Evolutionary conservation across 768 basidiomycete species (phyloP), one percentile per base, ranked within the genome.

Genomic region (Agrocybe pediades): DNA sequence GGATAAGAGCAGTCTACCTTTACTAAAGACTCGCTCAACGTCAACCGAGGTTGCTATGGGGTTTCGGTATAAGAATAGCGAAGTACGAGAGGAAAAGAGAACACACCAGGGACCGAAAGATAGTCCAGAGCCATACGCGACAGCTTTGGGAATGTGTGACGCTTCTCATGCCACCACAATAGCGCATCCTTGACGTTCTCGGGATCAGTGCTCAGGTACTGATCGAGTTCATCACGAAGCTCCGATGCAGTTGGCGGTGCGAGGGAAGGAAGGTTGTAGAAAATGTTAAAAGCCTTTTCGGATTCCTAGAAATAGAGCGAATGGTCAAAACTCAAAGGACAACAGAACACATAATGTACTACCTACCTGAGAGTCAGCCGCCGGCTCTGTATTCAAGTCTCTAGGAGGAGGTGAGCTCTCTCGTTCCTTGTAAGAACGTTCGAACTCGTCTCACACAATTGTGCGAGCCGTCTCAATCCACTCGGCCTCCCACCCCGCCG

Each of bases 261-360:
- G 6, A 64, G 61, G 0, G 59, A 54, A 6, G 62, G 52, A 17
- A 70, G 55, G 19, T 61, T 33, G 49, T 68, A 62, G 44, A 66
- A 69, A 0, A 67, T 63, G 55, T 69, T 68, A 30, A 30, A 7
- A 6, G 15, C 29, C 6, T 30, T 30, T 15, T 30, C 15, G 15
- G 29, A 30, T 30, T 6, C 15, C 29, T 30, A 30, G 15, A 7
- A 15, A 30, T 7, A 30, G 7, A 30, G 15, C 7, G 29, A 6
- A 30, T 30, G 29, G 15, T 30, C 15, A 30, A 15, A 6, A 30
- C 29, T 30, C 7, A 30, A 7, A 30, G 6, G n/a, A n/a, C n/a
- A n/a, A 30, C 15, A 30, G 15, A 15, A 6, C 29, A 30, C 15
- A 7, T 30, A 30, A 30, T 30, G 15, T 6, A 7, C 6, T 30